A percentile compares a stretch with the other conserved stretches of the same genome.
These are phyloP conservation scores for Camillea tinctor DNA, from an alignment of 2,329 filamentous ascomycete genomes.

Conservation along the genomic window DNA sequence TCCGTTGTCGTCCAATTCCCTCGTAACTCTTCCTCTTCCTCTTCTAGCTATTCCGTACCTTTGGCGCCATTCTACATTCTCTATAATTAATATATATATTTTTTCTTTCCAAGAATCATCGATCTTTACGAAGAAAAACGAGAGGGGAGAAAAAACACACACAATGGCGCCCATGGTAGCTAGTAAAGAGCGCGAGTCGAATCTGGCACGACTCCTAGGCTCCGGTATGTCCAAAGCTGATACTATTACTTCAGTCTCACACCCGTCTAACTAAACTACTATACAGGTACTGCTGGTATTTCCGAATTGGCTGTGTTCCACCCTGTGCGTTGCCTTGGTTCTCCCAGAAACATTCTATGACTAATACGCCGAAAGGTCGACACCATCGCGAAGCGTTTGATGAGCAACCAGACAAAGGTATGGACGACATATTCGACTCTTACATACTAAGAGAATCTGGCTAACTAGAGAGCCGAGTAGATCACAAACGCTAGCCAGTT, in stretches of 20 bases:
- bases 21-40: not conserved
- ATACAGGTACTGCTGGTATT: slow-evolving; percentile 56
- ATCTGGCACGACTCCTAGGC: slow-evolving; percentile 80
- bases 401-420: slow-evolving; percentile 91
- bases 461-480: slow-evolving; percentile 17
- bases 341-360: slow-evolving; percentile 13
- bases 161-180: slow-evolving; percentile 60
- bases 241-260: not conserved
- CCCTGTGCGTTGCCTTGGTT: slow-evolving; percentile 46
- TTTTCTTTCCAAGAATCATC: not conserved
- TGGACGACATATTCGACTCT: slow-evolving; percentile 15
- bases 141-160: no score
- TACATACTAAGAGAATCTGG: not conserved
- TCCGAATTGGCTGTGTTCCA: slow-evolving; percentile 73
- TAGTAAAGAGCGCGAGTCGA: slow-evolving; percentile 75
- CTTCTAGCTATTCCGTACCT: not conserved
- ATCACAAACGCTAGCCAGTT: slow-evolving; percentile 52
- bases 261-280: slow-evolving; percentile 9
- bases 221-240: slow-evolving; percentile 67
- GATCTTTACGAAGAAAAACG: not conserved
- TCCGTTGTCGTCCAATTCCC: slow-evolving; percentile 5
- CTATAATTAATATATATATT: slow-evolving; percentile 1
- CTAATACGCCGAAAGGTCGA: slow-evolving; percentile 66
- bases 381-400: slow-evolving; percentile 96
- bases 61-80: not conserved